Conservation (phyloP, 306 rosid species). For the Fragaria vesca region DNA sequence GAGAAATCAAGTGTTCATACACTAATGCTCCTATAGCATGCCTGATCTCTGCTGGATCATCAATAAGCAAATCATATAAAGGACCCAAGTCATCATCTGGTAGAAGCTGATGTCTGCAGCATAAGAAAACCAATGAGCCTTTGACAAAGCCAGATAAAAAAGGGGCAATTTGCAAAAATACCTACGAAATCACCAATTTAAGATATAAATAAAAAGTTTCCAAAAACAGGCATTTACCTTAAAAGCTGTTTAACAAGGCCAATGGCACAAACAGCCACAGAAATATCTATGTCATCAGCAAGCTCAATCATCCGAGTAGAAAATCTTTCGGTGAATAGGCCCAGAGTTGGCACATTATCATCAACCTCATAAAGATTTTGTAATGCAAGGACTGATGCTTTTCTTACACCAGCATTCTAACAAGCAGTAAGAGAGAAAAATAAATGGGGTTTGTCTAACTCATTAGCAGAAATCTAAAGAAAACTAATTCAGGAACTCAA, state of each 20-base stretch:
- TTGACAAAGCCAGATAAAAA: background rate
- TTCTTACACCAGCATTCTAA: constrained; percentile 91
- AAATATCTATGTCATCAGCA: constrained; percentile 88
- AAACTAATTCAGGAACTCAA: constrained; percentile 16
- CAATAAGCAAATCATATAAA: constrained; percentile 88
- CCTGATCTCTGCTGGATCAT: constrained; percentile 90
- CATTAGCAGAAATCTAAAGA: constrained; percentile 18
- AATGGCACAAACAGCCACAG: constrained; percentile 92
- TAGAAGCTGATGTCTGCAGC: constrained; percentile 88
- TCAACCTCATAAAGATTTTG: constrained; percentile 90
- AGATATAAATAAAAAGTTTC: background rate
- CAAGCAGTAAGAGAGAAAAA: constrained; percentile 23
- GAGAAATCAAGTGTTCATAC: constrained; percentile 92
- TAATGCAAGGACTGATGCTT: constrained; percentile 77
- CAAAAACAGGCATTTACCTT: constrained; percentile 45
- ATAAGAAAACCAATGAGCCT: constrained; percentile 28
- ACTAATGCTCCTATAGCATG: constrained; percentile 96
- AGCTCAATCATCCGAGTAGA: constrained; percentile 93
- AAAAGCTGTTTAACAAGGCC: constrained; percentile 94
- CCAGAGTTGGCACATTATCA: constrained; percentile 85
- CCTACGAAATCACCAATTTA: constrained; percentile 11
- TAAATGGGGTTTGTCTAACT: constrained; percentile 18
- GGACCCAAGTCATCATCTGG: constrained; percentile 96
- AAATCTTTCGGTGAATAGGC: constrained; percentile 93
- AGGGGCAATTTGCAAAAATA: background rate